A percentile compares a stretch with the other conserved stretches of the same genome.
Evolutionary conservation across 2,329 filamentous ascomycete species (phyloP).

Genomic region (Stagonosporopsis vannaccii): DNA sequence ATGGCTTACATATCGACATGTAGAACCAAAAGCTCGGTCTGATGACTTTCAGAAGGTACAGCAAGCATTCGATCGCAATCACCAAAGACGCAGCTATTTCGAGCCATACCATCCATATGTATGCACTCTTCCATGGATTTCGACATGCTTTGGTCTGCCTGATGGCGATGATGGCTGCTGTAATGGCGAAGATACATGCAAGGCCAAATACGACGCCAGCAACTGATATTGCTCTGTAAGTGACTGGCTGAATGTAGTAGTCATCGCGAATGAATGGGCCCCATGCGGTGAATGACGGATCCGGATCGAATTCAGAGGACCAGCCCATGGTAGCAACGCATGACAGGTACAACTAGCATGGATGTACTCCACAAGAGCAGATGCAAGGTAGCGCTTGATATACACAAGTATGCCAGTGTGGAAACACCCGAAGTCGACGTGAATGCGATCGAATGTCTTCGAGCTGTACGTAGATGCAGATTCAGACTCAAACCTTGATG

Average conservation of each 20-base stretch:
- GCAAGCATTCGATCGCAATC: conserved; percentile 50
- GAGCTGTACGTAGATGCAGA: background rate
- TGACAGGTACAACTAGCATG: background rate
- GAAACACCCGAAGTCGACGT: background rate
- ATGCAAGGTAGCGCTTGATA: background rate
- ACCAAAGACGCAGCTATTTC: conserved; percentile 54
- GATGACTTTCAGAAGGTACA: conserved; percentile 41
- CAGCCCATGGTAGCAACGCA: conserved; percentile 13
- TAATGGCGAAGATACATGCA: conserved; percentile 27
- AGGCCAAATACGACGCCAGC: conserved; percentile 30
- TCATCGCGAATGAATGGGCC: conserved; percentile 36
- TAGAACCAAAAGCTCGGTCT: conserved; percentile 45
- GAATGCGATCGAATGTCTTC: background rate
- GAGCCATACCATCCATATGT: conserved; percentile 58
- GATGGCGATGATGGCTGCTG: conserved; percentile 42
- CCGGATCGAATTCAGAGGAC: conserved; percentile 22
- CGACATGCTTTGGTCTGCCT: conserved; percentile 33
- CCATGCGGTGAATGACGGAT: conserved; percentile 30
- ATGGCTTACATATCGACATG: conserved; percentile 34
- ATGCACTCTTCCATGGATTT: conserved; percentile 42
- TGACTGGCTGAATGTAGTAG: conserved; percentile 30
- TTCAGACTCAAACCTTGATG: background rate
- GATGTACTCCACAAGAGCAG: background rate
- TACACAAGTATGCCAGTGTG: background rate
- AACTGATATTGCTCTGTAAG: conserved; percentile 25